Conservation (phyloP, 257 asterid species). For the Gentiana macrophylla region DNA sequence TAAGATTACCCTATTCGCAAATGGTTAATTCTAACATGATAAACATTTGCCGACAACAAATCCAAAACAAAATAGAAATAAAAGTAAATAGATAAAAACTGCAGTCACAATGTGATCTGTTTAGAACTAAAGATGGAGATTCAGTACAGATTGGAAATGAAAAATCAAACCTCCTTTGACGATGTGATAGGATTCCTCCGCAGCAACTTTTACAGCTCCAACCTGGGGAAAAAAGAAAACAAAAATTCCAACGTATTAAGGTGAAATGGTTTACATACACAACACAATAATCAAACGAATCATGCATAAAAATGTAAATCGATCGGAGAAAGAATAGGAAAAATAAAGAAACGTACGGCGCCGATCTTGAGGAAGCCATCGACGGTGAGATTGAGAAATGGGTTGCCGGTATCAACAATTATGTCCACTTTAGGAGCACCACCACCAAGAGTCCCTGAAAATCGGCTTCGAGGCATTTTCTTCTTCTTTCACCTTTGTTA, state of each 20-base stretch:
- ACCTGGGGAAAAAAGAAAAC: conserved; percentile 33
- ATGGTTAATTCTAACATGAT: too few relatives aligned
- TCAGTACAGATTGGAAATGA: not conserved
- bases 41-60: too few relatives aligned
- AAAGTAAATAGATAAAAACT: too few relatives aligned
- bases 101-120: too few relatives aligned
- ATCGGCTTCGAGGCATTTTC: conserved; percentile 31
- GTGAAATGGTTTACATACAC: not conserved
- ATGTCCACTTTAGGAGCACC: conserved; percentile 44
- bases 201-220: conserved; percentile 54
- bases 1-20: too few relatives aligned
- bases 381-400: conserved; percentile 55
- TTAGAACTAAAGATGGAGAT: too few relatives aligned
- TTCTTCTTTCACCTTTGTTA: not conserved
- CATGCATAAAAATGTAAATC: too few relatives aligned
- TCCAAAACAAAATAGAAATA: too few relatives aligned
- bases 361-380: conserved; percentile 79
- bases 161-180: conserved; percentile 43
- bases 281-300: not conserved
- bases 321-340: not conserved
- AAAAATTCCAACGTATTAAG: not conserved
- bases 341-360: conserved; percentile 24
- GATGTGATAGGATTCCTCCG: conserved; percentile 53
- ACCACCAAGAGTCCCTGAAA: conserved; percentile 28
- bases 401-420: conserved; percentile 54